A percentile compares a stretch with the other conserved stretches of the same genome.
Conservation (phyloP, 805 yeast genomes). For the Blastobotrys mokoenaii region DNA sequence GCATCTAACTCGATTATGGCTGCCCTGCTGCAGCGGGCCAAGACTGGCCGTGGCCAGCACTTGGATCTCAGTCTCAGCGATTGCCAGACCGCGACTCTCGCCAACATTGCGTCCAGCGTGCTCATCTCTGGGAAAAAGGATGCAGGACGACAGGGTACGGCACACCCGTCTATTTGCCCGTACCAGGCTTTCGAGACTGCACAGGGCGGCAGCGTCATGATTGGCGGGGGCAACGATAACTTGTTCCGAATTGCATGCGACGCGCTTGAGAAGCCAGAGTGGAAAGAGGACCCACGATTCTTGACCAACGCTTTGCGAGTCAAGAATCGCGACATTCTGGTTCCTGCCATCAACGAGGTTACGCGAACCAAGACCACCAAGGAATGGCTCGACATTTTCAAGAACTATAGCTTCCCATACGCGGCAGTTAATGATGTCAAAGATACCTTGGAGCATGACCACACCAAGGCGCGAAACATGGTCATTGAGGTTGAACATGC, state of each 20-base stretch:
- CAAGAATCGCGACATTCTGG: constrained; percentile 26
- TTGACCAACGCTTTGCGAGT: constrained; percentile 32
- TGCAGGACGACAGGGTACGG: constrained; percentile 34
- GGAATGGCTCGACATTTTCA: constrained; percentile 31
- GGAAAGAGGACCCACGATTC: constrained; percentile 29
- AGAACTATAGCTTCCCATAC: constrained; percentile 29
- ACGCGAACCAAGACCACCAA: constrained; percentile 26
- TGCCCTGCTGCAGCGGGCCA: constrained; percentile 26
- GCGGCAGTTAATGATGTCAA: constrained; percentile 35
- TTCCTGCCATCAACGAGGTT: constrained; percentile 25
- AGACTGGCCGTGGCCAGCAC: constrained; percentile 32
- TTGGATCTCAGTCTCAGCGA: constrained; percentile 32
- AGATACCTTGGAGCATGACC: constrained; percentile 29
- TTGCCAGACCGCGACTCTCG: constrained; percentile 33
- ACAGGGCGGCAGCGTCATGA: constrained; percentile 30
- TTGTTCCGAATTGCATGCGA: constrained; percentile 28
- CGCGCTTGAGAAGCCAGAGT: constrained; percentile 29
- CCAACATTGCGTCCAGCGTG: constrained; percentile 33
- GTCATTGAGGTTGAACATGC: constrained; percentile 30
- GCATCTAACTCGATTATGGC: constrained; percentile 32
- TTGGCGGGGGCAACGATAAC: constrained; percentile 36
- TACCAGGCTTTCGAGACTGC: constrained; percentile 34
- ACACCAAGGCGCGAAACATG: constrained; percentile 32
- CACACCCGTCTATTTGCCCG: constrained; percentile 35
- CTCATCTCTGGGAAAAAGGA: constrained; percentile 33